Base-by-base conservation (phyloP, 768 basidiomycete genomes). In the Paxillus involutus region DNA sequence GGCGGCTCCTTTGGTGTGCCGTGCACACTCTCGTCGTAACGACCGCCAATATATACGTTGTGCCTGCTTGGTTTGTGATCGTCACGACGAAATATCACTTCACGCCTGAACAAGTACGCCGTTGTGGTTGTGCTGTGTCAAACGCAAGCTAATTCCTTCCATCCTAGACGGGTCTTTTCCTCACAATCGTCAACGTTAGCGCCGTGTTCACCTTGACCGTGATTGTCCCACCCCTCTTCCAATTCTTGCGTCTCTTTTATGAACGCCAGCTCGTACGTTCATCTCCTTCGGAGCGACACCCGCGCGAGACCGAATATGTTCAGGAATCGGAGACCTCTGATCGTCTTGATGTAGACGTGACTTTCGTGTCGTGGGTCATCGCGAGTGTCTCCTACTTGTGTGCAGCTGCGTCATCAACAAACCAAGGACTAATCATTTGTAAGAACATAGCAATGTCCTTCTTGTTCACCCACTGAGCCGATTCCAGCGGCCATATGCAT, bases 1-100 rank as follows among this genome's bases (percentile, higher is more conserved):
- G 66, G 68, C 63, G 69, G 29, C 55, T 73, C n/a, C 9, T 60
- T 19, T 60, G 61, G 59, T 72, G 71, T 57, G 64, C 63, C 0
- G 43, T 42, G 6, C 71, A 73, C 51, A 53, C 44, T 26, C 53
- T 71, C 29, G 8, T 74, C n/a, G 58, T 57, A 9, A 49, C 21
- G 37, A 30, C 54, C 9, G 68, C 59, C 13, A 17, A 30, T 36
- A 11, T 45, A 2, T 71, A 70, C 19, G 44, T 52, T 0, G 3
- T 40, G 8, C 3, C 51, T 0, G 59, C 56, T 14, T 63, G 68
- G 53, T 1, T 71, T 6, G 61, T 69, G 16, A 51, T 68, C 24
- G 59, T 45, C 17, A 69, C 70, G 0, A 63, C 65, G 6, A 57
- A 58, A 44, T 65, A 66, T 40, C 53, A 61, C 44, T 57, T 73